Percentiles rank a stretch among this genome's conserved stretches.
Evolutionary conservation across 2,329 filamentous ascomycete genomes (phyloP).

Genomic region (Exophiala xenobiotica): DNA sequence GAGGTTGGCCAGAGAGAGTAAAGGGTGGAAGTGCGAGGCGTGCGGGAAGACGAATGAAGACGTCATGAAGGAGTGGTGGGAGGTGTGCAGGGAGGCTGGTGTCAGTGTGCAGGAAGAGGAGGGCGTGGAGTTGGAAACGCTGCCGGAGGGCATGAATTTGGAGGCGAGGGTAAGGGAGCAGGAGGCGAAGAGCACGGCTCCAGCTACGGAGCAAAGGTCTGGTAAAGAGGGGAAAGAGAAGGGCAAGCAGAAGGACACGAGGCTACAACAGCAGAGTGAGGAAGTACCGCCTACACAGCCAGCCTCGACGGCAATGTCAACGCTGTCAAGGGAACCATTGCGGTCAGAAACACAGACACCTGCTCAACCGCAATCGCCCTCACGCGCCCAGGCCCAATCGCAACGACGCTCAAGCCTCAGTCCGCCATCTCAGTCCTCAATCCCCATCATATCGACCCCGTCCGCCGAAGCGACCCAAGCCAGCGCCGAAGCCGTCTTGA

Average conservation of each 20-base stretch:
- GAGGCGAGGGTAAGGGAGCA: constrained; percentile 60
- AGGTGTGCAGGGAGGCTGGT: constrained; percentile 50
- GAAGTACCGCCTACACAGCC: too few relatives aligned
- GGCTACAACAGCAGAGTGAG: too few relatives aligned
- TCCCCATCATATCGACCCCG: constrained; percentile 20
- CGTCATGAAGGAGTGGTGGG: constrained; percentile 70
- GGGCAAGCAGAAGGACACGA: too few relatives aligned
- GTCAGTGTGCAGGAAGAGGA: constrained; percentile 42
- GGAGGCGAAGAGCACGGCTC: neutral
- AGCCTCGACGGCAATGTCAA: too few relatives aligned
- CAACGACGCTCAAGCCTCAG: neutral
- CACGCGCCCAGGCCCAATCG: too few relatives aligned
- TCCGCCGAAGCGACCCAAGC: constrained; percentile 25
- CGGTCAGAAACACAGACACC: too few relatives aligned
- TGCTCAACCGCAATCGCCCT: too few relatives aligned
- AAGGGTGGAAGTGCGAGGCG: constrained; percentile 64
- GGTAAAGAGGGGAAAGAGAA: too few relatives aligned
- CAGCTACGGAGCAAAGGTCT: neutral
- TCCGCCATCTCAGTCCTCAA: constrained; percentile 39
- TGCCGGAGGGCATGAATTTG: constrained; percentile 60
- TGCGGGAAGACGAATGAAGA: constrained; percentile 72
- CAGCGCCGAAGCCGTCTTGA: constrained; percentile 21
- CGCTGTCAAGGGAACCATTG: too few relatives aligned
- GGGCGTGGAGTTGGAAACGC: constrained; percentile 41
- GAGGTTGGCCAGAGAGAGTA: constrained; percentile 67